Base-by-base conservation (phyloP, 2,329 filamentous ascomycete genomes). In the Amesomyces nigricolor region DNA sequence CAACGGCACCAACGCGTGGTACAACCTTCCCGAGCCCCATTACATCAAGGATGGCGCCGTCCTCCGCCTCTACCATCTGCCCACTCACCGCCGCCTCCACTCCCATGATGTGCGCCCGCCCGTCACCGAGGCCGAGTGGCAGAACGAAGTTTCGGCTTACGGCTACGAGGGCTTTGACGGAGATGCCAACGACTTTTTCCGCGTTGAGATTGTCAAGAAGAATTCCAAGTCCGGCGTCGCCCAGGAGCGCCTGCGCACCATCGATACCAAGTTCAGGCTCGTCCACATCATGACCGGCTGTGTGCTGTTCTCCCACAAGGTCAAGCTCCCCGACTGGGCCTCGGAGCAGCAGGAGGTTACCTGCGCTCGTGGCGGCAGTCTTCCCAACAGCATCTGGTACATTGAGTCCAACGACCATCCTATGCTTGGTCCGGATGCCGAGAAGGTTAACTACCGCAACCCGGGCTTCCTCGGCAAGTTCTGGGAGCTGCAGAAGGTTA, bases 311-410 rank as follows among this genome's bases (percentile, higher is more conserved):
- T 97, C 92, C 0, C 94, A 99, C 80, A 97, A 96, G 76, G 91
- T 97, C 70, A 99, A 99, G 77, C 85, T 99, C 56, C 94, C 94
- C 3, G 91, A 95, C 2, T 99, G 94, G 94, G 94, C 89, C 46
- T 99, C 87, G 51, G 94, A 97, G 71, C 94, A 99, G 72, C 94
- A 99, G 71, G 94, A 99, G 73, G 94, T 99, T n/a, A 97, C 92
- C 17, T 99, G 94, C 68, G 94, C 94, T 7, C 87, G 86, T 64
- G 87, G 89, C 47, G 94, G 91, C 64, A 96, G 91, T 59, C 76
- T 96, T 38, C 94, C 94, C 53, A 99, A 99, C 80, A 96, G 91
- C 66, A 75, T 99, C 63, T 99, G 94, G 94, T 97, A 96, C 67
- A 78, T 99, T 60, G 94, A 99, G 73, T 83, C 83, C 62, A 99